These are phyloP conservation scores for Yarrowia galli DNA, from an alignment of 1,139 yeast species.

Conservation along the genomic window DNA sequence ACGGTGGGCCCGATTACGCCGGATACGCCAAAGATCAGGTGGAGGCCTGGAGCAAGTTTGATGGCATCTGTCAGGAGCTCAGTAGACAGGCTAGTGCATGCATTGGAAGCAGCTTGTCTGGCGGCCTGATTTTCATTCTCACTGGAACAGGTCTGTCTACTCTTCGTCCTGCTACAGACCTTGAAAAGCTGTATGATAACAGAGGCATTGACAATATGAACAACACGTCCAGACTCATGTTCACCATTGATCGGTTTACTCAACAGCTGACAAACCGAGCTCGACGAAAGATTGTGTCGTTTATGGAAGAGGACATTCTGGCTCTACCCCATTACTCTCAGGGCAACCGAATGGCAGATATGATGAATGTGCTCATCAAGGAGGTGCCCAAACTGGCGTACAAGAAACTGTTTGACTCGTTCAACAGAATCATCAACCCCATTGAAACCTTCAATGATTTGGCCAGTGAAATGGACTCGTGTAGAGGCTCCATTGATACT, in stretches of 20 bases:
- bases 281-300: conserved; percentile 4
- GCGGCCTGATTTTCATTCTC: conserved; percentile 4
- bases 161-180: conserved; percentile 1
- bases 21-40: conserved; percentile 24
- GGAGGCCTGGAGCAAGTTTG: conserved; percentile 30
- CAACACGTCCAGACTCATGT: conserved; percentile 9
- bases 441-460: neutral
- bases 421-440: neutral
- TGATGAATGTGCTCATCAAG: conserved; percentile 9
- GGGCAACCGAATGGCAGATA: conserved; percentile 21
- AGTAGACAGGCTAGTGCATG: conserved; percentile 20
- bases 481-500: conserved; percentile 15
- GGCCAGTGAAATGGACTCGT: neutral
- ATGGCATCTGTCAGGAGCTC: conserved; percentile 22
- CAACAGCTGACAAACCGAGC: conserved; percentile 5
- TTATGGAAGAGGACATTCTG: conserved; percentile 25
- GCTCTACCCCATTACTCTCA: conserved; percentile 20
- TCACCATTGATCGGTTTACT: conserved; percentile 12
- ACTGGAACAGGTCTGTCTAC: neutral
- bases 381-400: conserved; percentile 23
- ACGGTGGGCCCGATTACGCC: neutral
- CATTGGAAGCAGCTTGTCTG: conserved; percentile 23
- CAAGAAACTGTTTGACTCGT: conserved; percentile 16
- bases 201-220: neutral
- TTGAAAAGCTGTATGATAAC: conserved; percentile 22